Percentiles rank a stretch among this genome's conserved stretches.
phyloP scores from a whole-genome alignment of 768 basidiomycete genomes.

The Lactifluus echinatus region DNA sequence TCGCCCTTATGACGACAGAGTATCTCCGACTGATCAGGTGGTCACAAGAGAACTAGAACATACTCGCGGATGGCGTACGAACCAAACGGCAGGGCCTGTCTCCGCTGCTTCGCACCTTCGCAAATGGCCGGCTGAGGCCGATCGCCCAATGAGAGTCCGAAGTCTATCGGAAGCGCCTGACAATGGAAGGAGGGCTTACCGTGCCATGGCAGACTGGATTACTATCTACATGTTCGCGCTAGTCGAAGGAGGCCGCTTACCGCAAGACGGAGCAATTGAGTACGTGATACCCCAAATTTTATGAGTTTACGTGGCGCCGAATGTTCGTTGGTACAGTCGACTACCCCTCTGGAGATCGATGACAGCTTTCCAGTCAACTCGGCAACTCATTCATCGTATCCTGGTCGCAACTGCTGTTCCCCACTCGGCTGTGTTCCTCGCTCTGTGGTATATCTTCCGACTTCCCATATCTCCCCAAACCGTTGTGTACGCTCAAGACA shows the following conservation, averaged over 20 bases:
- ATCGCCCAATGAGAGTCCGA: constrained; percentile 15
- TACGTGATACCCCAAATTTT: constrained; percentile 3
- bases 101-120: constrained; percentile 1
- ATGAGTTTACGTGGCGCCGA: not conserved
- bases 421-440: constrained; percentile 16
- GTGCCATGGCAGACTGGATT: constrained; percentile 15
- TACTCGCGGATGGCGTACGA: constrained; percentile 6
- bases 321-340: not conserved
- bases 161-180: constrained; percentile 15
- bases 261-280: constrained; percentile 17
- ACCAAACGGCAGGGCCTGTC: not conserved
- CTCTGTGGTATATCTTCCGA: constrained; percentile 27
- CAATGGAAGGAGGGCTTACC: constrained; percentile 13
- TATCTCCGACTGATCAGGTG: constrained; percentile 1
- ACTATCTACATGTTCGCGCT: constrained; percentile 18
- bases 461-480: constrained; percentile 22
- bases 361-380: constrained; percentile 17
- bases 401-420: constrained; percentile 14
- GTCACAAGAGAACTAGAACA: constrained; percentile 3
- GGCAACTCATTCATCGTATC: constrained; percentile 17
- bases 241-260: constrained; percentile 15
- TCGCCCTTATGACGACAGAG: constrained; percentile 6
- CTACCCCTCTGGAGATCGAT: constrained; percentile 16
- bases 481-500: constrained; percentile 12
- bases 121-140: constrained; percentile 6